phyloP scores from a whole-genome alignment of 2,329 filamentous ascomycete genomes.

The Diaporthe vaccinii region DNA sequence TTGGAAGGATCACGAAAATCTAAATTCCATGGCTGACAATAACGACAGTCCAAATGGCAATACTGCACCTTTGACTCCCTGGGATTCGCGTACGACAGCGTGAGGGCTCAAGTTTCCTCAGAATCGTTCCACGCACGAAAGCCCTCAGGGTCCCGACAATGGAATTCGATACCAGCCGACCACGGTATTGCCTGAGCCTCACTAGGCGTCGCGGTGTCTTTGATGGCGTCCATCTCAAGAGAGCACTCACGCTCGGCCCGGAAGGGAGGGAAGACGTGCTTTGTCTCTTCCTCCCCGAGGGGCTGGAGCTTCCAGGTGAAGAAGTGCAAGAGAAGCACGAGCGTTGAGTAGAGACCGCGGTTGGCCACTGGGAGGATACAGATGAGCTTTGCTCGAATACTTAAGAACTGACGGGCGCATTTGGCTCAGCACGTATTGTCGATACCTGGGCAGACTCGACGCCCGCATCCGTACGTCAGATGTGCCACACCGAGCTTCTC shows the following conservation, averaged over 20 bases:
- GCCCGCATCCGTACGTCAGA: not conserved
- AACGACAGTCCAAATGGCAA: too few species aligned
- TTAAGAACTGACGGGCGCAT: too few species aligned
- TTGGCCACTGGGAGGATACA: not conserved
- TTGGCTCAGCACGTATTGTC: not conserved
- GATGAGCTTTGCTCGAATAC: not conserved
- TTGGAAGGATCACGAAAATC: too few species aligned
- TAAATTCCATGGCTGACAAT: too few species aligned
- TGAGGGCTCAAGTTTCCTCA: not conserved
- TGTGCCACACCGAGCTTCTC: not conserved
- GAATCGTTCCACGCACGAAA: not conserved
- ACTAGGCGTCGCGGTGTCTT: not conserved
- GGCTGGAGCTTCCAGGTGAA: conserved; percentile 7
- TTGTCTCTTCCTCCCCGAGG: not conserved
- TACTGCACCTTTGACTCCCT: too few species aligned
- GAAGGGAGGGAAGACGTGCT: conserved; percentile 10
- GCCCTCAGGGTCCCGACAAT: not conserved
- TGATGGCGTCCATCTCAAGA: not conserved
- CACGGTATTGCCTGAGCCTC: conserved; percentile 1
- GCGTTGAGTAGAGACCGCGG: not conserved
- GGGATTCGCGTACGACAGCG: not conserved
- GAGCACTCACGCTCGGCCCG: conserved; percentile 6
- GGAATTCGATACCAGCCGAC: conserved; percentile 14
- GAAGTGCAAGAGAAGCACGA: not conserved
- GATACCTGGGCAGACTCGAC: not conserved